Conservation (phyloP, 306 rosid genomes). For the Lablab purpureus region DNA sequence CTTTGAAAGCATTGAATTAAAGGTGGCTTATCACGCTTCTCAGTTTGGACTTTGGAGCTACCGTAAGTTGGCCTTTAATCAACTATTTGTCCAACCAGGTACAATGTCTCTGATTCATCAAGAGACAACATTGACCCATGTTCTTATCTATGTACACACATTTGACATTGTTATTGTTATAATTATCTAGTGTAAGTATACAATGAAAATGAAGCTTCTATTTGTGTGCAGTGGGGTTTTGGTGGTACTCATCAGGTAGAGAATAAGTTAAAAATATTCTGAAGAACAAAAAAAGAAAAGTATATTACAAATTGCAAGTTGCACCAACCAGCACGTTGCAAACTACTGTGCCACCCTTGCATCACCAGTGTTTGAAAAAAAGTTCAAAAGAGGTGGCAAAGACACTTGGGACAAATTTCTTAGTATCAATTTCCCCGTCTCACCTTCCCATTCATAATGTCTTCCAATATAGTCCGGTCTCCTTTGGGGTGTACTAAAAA, state of each 20-base stretch:
- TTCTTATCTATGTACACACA: neutral
- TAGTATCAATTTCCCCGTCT: neutral
- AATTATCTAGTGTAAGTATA: neutral
- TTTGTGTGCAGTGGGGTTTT: neutral
- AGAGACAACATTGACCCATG: neutral
- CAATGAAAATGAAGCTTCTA: neutral
- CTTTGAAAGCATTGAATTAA: neutral
- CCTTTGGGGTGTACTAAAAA: neutral
- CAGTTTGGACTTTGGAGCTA: neutral
- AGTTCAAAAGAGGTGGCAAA: conserved; percentile 10
- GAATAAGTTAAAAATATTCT: neutral
- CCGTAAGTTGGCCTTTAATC: neutral
- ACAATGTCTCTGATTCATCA: neutral
- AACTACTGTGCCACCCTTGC: neutral
- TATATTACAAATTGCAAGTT: neutral
- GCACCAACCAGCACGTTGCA: neutral
- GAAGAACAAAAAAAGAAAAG: neutral
- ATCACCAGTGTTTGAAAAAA: neutral
- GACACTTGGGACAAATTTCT: neutral
- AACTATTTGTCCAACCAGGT: neutral
- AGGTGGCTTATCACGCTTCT: neutral
- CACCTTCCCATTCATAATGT: conserved; percentile 2
- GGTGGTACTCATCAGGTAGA: neutral
- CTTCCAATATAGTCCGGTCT: neutral
- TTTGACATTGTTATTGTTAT: neutral